Conservation (phyloP, 768 basidiomycete species). For the Leccinum subgranulosum region DNA sequence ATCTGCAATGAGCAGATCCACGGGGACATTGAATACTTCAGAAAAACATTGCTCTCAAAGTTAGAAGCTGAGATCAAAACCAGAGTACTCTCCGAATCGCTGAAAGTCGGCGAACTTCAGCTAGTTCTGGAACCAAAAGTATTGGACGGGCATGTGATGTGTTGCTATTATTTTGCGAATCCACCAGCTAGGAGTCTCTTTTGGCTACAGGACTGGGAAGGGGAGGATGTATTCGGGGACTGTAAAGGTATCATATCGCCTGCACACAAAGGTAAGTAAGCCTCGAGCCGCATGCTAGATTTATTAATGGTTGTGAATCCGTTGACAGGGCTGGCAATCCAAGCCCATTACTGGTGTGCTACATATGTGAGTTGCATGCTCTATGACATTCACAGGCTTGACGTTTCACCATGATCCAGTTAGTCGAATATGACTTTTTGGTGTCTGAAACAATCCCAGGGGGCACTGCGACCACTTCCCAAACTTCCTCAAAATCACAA, state of each 20-base stretch:
- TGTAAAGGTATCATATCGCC: slow-evolving; percentile 18
- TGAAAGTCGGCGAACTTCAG: slow-evolving; percentile 35
- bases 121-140: slow-evolving; percentile 43
- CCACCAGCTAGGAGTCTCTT: slow-evolving; percentile 46
- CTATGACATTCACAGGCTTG: neutral
- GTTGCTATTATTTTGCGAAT: slow-evolving; percentile 53
- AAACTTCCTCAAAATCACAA: slow-evolving; percentile 21
- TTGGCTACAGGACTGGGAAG: slow-evolving; percentile 47
- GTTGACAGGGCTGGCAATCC: slow-evolving; percentile 31
- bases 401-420: neutral
- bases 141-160: slow-evolving; percentile 23
- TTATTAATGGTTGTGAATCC: neutral
- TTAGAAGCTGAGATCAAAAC: slow-evolving; percentile 16
- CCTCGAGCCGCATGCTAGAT: neutral
- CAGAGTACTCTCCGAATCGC: slow-evolving; percentile 12
- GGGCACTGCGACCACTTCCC: slow-evolving; percentile 34
- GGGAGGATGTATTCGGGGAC: slow-evolving; percentile 27
- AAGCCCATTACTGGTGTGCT: slow-evolving; percentile 37
- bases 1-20: slow-evolving; percentile 37
- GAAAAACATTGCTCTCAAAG: slow-evolving; percentile 10
- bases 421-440: neutral
- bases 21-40: slow-evolving; percentile 36
- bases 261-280: slow-evolving; percentile 24
- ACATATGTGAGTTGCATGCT: slow-evolving; percentile 3
- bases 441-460: slow-evolving; percentile 20